These are phyloP conservation scores for Syncephalastrum monosporum DNA, from an alignment of 371 early-diverging fungal genomes.

Conservation along the genomic window DNA sequence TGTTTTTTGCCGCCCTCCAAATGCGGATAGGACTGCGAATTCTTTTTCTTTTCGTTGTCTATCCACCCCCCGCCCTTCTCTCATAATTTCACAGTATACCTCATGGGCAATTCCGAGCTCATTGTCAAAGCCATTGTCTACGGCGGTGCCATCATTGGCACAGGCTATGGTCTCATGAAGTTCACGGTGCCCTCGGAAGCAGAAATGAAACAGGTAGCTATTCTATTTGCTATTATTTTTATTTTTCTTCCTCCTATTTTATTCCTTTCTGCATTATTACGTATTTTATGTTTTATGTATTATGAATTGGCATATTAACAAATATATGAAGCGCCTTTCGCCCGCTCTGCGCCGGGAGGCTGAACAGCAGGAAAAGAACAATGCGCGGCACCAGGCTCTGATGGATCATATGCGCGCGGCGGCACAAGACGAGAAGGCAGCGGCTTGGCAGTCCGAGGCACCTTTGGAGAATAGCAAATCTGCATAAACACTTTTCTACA, in stretches of 20 bases:
- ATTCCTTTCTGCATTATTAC: too few relatives aligned
- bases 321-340: constrained; percentile 27
- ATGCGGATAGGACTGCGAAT: too few relatives aligned
- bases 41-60: too few relatives aligned
- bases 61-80: too few relatives aligned
- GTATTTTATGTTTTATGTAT: background rate
- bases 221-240: background rate
- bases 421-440: constrained; percentile 38
- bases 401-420: constrained; percentile 41
- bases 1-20: too few relatives aligned
- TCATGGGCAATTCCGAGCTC: constrained; percentile 26
- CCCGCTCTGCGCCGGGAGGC: constrained; percentile 35
- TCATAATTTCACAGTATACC: background rate
- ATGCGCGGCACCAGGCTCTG: constrained; percentile 25
- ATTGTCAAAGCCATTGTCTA: constrained; percentile 38
- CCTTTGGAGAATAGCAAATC: constrained; percentile 7
- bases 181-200: constrained; percentile 49
- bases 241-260: background rate
- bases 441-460: constrained; percentile 20
- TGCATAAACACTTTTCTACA: background rate
- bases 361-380: constrained; percentile 25
- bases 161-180: constrained; percentile 47
- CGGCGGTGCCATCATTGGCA: constrained; percentile 38
- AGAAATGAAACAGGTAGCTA: constrained; percentile 35
- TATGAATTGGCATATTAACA: too few relatives aligned